Base-by-base conservation (phyloP, 108 stramenopile species). In the Craspedostauros australis region DNA sequence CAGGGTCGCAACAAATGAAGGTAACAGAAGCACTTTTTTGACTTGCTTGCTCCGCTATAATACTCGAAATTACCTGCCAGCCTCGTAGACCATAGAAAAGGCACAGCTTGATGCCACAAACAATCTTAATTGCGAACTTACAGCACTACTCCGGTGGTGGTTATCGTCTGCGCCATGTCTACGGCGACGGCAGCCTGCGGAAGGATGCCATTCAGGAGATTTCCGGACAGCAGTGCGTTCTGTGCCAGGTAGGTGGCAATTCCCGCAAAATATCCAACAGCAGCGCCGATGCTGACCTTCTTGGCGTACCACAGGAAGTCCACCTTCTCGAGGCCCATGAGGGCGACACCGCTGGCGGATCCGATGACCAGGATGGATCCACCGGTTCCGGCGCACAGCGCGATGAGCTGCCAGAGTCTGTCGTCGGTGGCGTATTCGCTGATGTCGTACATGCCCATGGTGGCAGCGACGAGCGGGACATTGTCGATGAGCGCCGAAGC, bases 271-370 rank as follows among this genome's bases (percentile, higher is more conserved):
- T 95, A 95, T 8, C 94, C 94, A 44, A 90, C 60, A 1, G 85
- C 57, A 22, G 94, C 94, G 27, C 89, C 87, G 20, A 88, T 42
- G 14, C 76, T 62, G 1, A 91, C 91, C 49, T 88, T 91, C 74
- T 90, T 91, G 28, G 85, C 80, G 54, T 95, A 95, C 94, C 94
- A 95, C 51, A 95, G 52, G 50, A 95, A 95, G 74, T 93, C 91
- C 6, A 95, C 91, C 66, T 95, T 93, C 64, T 95, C 94, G 50
- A 95, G 58, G 25, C 94, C 94, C 94, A 95, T 95, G 16, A 95
- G 62, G 5, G 94, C 94, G 30, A 95, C 94, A 22, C 94, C 94
- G 68, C 82, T 84, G 2, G 94, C 94, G 31, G 84, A 86, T 7
- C 94, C 94, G 57, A 95, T 95, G 6, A 95, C 80, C 50, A 95